Conservation (phyloP, 176 grass and related monocot genomes). For the Miscanthus lutarioriparius region DNA sequence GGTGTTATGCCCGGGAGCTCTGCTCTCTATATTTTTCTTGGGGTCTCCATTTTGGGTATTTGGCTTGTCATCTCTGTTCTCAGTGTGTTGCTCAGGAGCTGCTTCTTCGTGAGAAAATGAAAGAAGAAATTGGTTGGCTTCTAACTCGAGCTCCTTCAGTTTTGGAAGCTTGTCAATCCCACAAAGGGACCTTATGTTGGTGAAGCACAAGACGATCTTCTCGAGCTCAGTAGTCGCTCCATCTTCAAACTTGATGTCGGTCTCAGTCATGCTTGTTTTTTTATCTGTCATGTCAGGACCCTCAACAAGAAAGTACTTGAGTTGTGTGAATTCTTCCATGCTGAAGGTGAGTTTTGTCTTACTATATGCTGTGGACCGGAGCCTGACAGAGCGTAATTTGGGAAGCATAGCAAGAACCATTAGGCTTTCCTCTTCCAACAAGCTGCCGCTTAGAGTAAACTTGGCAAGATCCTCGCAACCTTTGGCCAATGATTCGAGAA, state of each 20-base stretch:
- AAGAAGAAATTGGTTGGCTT: background rate
- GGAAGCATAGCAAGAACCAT: background rate
- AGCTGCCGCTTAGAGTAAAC: background rate
- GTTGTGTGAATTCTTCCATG: background rate
- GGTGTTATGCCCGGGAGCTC: background rate
- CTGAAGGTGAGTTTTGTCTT: background rate
- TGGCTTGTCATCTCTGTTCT: background rate
- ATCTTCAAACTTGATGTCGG: background rate
- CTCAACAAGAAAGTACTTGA: slow-evolving; percentile 5
- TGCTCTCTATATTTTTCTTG: background rate
- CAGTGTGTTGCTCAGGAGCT: background rate
- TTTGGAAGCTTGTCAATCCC: background rate
- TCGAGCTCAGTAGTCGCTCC: background rate
- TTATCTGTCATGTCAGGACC: background rate
- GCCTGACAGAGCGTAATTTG: background rate
- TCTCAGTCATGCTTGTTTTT: background rate
- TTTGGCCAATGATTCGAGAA: background rate
- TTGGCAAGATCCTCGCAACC: background rate
- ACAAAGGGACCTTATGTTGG: background rate
- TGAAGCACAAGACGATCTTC: background rate
- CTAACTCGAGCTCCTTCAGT: background rate
- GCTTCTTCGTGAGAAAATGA: background rate
- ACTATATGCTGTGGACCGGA: background rate
- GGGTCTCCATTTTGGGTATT: background rate
- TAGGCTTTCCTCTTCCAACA: background rate